Percentiles rank a stretch among this genome's conserved stretches.
These are phyloP conservation scores for Kwoniella pini DNA, from an alignment of 768 basidiomycete species.

Conservation along the genomic window DNA sequence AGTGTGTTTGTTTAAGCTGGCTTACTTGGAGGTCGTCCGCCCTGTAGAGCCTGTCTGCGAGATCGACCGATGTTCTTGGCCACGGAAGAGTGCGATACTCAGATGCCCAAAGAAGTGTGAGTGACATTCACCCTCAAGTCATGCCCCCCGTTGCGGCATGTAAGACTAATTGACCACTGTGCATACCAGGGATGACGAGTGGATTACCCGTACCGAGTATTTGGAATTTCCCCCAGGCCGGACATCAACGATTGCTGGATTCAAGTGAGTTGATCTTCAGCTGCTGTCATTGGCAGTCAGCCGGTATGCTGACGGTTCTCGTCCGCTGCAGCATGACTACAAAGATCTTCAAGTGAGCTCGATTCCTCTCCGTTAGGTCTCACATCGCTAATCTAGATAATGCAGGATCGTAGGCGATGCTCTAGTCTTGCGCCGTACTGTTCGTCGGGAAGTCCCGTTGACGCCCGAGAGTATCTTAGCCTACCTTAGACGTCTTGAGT, in stretches of 20 bases:
- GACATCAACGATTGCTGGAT: conserved; percentile 8
- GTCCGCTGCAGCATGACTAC: conserved; percentile 10
- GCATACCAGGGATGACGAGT: conserved; percentile 11
- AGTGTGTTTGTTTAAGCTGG: no score
- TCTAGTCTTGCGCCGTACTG: background rate
- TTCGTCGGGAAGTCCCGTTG: conserved; percentile 1
- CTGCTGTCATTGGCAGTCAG: no score
- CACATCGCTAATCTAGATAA: no score
- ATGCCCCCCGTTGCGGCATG: no score
- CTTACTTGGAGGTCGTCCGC: background rate
- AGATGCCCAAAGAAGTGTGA: conserved; percentile 15
- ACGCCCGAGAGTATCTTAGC: conserved; percentile 4
- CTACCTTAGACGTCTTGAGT: background rate
- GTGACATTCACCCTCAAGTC: background rate
- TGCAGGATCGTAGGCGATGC: conserved; percentile 10
- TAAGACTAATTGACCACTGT: background rate
- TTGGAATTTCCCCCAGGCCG: background rate
- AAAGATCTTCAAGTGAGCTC: conserved; percentile 15
- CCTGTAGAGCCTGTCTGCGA: conserved; percentile 13
- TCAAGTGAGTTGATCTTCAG: conserved; percentile 4
- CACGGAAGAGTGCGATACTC: conserved; percentile 13
- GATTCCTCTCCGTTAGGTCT: no score
- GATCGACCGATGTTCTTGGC: conserved; percentile 4
- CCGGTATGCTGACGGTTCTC: no score
- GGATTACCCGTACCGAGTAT: conserved; percentile 12